These are phyloP conservation scores for Trypanosoma vivax DNA, from an alignment of 208 protist species.

Conservation along the genomic window DNA sequence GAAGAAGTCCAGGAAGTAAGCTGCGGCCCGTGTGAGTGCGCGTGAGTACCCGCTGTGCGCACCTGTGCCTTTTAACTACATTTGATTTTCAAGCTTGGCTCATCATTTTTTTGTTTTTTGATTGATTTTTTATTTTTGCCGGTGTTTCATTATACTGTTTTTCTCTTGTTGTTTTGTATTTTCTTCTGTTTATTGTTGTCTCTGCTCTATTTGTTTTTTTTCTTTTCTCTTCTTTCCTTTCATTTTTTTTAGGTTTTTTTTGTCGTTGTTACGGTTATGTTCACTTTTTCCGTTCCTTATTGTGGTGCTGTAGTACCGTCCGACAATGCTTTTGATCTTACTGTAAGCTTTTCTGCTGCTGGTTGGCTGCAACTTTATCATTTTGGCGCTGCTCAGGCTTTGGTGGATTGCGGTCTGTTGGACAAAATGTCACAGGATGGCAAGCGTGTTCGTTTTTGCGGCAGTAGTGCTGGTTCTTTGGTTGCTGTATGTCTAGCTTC, in stretches of 20 bases:
- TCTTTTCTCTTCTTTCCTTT: conserved; percentile 1
- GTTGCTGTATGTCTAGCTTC: conserved; percentile 40
- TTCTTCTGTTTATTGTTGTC: neutral
- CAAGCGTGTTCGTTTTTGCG: conserved; percentile 54
- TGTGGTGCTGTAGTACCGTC: neutral
- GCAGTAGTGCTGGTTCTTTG: conserved; percentile 49
- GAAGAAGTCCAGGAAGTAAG: conserved; percentile 24
- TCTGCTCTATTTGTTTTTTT: conserved; percentile 11
- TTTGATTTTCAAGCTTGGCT: neutral
- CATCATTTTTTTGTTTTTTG: conserved; percentile 1
- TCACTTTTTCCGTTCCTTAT: neutral
- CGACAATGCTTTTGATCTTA: conserved; percentile 38
- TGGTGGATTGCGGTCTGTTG: conserved; percentile 58
- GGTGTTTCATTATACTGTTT: neutral
- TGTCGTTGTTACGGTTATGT: neutral
- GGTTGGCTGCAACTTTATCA: conserved; percentile 82
- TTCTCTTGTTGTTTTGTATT: conserved; percentile 10
- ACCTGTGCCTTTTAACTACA: neutral
- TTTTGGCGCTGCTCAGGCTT: conserved; percentile 64
- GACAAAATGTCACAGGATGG: conserved; percentile 35
- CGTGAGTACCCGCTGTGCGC: neutral
- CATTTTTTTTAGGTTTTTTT: conserved; percentile 8
- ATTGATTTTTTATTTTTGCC: neutral
- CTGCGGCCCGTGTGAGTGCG: neutral
- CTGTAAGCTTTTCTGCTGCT: conserved; percentile 63